phyloP scores from a whole-genome alignment of 2,329 filamentous ascomycete genomes.

The Alternaria metachromatica region DNA sequence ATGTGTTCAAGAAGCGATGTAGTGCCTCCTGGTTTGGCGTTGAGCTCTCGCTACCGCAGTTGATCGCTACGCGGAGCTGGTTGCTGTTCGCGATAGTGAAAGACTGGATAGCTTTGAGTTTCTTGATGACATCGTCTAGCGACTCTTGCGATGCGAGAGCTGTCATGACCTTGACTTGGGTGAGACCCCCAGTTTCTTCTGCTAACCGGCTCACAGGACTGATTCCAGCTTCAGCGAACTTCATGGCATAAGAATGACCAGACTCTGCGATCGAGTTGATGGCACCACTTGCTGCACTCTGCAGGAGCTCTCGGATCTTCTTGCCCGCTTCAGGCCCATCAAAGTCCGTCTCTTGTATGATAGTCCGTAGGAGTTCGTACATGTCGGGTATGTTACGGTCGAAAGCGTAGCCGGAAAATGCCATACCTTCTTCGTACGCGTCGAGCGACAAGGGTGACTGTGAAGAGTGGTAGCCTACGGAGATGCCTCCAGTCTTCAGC shows the following conservation, averaged over 20 bases:
- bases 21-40: conserved; percentile 74
- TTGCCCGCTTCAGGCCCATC: conserved; percentile 79
- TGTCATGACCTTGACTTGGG: conserved; percentile 85
- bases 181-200: conserved; percentile 88
- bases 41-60: conserved; percentile 79
- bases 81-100: conserved; percentile 73
- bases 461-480: conserved; percentile 81
- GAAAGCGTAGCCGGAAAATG: conserved; percentile 84
- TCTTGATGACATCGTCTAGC: conserved; percentile 76
- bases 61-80: conserved; percentile 79
- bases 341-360: conserved; percentile 90
- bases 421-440: conserved; percentile 78
- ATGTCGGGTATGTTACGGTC: conserved; percentile 90
- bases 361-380: conserved; percentile 81
- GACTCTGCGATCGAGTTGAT: conserved; percentile 91
- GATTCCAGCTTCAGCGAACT: conserved; percentile 81
- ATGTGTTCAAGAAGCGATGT: conserved; percentile 69
- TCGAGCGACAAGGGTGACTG: conserved; percentile 76
- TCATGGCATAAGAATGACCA: conserved; percentile 85
- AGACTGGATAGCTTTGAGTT: conserved; percentile 84
- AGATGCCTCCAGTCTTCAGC: conserved; percentile 90
- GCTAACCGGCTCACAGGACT: conserved; percentile 73
- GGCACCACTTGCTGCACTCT: conserved; percentile 85
- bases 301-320: conserved; percentile 84
- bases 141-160: conserved; percentile 77